A percentile compares a stretch with the other conserved stretches of the same genome.
Conservation (phyloP, 768 basidiomycete genomes). For the Hygrophorus pudorinus region DNA sequence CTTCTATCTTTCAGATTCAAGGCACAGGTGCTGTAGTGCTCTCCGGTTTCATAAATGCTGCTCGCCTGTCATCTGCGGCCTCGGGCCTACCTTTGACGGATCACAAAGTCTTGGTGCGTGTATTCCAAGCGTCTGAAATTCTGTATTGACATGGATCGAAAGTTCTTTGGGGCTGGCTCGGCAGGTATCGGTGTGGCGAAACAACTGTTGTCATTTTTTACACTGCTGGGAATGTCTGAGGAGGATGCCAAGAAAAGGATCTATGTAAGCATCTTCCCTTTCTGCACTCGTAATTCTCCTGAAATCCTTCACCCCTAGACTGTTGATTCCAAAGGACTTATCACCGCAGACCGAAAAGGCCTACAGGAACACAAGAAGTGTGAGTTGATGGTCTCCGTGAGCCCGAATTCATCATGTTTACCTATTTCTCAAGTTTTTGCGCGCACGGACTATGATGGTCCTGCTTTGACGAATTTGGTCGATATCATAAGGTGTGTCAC, state of each 20-base stretch:
- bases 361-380: constrained; percentile 71
- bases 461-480: constrained; percentile 46
- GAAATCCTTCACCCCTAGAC: constrained; percentile 29
- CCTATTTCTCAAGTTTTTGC: constrained; percentile 49
- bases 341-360: constrained; percentile 57
- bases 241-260: constrained; percentile 60
- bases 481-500: constrained; percentile 39
- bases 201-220: constrained; percentile 79
- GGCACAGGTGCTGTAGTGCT: constrained; percentile 69
- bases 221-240: constrained; percentile 49
- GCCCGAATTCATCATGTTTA: background rate
- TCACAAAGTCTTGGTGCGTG: constrained; percentile 52
- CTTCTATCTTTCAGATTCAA: constrained; percentile 34
- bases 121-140: no score
- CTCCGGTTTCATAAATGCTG: constrained; percentile 68
- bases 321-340: constrained; percentile 69
- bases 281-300: constrained; percentile 1
- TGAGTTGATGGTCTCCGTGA: constrained; percentile 15
- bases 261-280: constrained; percentile 38
- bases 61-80: constrained; percentile 45
- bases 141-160: no score
- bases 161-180: constrained; percentile 83
- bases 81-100: constrained; percentile 49
- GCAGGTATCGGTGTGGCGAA: constrained; percentile 85
- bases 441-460: constrained; percentile 57